Conservation (phyloP, 1,284 basidiomycete species). For the Cryptococcus sp. region DNA sequence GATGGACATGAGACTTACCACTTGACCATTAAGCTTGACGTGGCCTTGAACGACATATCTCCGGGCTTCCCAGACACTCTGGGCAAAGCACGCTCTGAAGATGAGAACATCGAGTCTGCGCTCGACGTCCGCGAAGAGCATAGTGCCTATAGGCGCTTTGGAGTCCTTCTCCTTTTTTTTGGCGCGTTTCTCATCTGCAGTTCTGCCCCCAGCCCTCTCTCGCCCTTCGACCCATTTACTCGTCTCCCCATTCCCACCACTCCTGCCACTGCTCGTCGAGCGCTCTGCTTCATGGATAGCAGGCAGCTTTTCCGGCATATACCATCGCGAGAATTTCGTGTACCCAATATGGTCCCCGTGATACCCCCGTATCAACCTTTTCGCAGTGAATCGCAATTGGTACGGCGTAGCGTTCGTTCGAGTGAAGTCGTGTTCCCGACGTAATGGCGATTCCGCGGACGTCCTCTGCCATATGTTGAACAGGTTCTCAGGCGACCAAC, state of each 20-base stretch:
- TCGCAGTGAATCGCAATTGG: slow-evolving; percentile 89
- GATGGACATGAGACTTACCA: slow-evolving; percentile 59
- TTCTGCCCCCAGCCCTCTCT: slow-evolving; percentile 41
- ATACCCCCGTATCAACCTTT: slow-evolving; percentile 88
- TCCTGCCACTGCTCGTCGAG: slow-evolving; percentile 31
- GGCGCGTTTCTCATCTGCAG: slow-evolving; percentile 54
- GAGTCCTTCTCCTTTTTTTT: slow-evolving; percentile 61
- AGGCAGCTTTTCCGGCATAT: slow-evolving; percentile 81
- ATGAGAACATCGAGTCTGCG: slow-evolving; percentile 87
- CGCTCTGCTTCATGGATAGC: slow-evolving; percentile 66
- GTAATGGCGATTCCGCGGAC: slow-evolving; percentile 54
- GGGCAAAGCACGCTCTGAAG: slow-evolving; percentile 87
- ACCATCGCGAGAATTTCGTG: slow-evolving; percentile 93
- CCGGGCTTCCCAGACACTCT: slow-evolving; percentile 86
- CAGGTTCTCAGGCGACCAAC: slow-evolving; percentile 76
- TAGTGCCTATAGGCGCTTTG: slow-evolving; percentile 72
- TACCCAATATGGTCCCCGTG: slow-evolving; percentile 95
- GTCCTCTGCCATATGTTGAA: slow-evolving; percentile 76
- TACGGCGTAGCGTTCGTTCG: slow-evolving; percentile 69
- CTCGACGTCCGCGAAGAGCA: slow-evolving; percentile 94
- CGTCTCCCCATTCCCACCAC: slow-evolving; percentile 40
- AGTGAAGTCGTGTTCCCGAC: slow-evolving; percentile 62
- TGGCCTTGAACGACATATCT: slow-evolving; percentile 82
- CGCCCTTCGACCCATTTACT: slow-evolving; percentile 61
- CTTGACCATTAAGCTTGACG: slow-evolving; percentile 85